Conservation (phyloP, 2,329 filamentous ascomycete genomes). For the Curvularia lunata region DNA sequence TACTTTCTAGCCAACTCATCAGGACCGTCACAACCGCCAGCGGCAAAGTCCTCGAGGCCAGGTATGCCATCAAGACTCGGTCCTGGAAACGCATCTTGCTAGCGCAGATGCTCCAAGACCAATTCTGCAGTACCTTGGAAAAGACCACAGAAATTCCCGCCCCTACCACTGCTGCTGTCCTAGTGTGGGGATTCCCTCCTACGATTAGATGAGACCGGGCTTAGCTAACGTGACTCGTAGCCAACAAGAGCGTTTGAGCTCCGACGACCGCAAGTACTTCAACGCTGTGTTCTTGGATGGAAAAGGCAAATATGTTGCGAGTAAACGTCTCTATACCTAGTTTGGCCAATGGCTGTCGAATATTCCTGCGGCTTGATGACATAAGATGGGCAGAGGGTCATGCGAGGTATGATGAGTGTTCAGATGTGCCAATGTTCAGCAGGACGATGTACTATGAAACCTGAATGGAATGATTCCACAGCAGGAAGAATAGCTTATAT, state of each 20-base stretch:
- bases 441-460: too few species aligned
- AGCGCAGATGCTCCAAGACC: background rate
- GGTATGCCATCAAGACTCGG: background rate
- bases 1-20: background rate
- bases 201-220: background rate
- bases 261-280: background rate
- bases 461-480: too few species aligned
- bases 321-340: background rate
- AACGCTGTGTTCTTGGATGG: background rate
- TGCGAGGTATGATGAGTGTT: too few species aligned
- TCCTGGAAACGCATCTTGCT: background rate
- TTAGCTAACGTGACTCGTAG: background rate
- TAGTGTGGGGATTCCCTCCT: background rate
- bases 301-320: background rate
- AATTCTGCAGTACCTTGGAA: background rate
- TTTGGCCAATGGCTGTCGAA: too few species aligned
- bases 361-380: too few species aligned
- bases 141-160: background rate
- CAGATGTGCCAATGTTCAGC: too few species aligned
- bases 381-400: too few species aligned
- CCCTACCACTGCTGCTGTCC: background rate
- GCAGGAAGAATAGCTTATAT: too few species aligned
- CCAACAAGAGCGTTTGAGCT: background rate
- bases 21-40: background rate
- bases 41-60: background rate